Base-by-base conservation (phyloP, 176 grass and related monocot genomes). In the Typha latifolia region DNA sequence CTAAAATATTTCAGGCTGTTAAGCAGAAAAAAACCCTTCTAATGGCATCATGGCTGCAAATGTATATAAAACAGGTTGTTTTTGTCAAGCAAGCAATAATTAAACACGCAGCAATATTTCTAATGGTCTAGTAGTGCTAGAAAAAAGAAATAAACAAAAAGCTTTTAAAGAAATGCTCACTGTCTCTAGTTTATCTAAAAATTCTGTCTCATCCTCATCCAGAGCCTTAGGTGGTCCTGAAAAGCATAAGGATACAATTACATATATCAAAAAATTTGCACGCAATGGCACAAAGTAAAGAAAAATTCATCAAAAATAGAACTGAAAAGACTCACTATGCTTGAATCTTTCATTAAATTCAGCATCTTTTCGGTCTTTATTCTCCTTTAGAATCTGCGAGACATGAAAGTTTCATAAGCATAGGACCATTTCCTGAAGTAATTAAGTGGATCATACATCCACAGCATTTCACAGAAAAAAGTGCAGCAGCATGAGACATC, bases 341-440 rank as follows among this genome's bases (percentile, higher is more conserved):
- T 99, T 99, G 79, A 99, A 99, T 50, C 94, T 87, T 75, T 93
- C 94, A 16, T 93, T 99, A 73, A 99, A 99, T 71, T 99, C 94
- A 14, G 94, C 94, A 55, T 99, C 94, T 67, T 99, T 93, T 76
- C 84, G 91, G 47, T 99, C 94, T 85, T 87, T 99, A 52, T 99
- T 99, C 74, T 91, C 94, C 68, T 83, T 90, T 48, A 93, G 49
- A 59, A 99, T 90, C 94, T 99, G 89, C 32, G 59, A 51, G 11
- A 32, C 32, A 61, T 49, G 11, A 63, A 49, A 51, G 21, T 32
- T 29, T 12, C 13, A 55, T 51, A 22, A 62, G 24, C 19, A 77
- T 11, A 51, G 5, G 23, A 43, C 10, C 5, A 43, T 43, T 43
- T 10, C 37, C 37, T 43, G 37, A 43, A 43, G 37, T 11, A 43